phyloP scores from a whole-genome alignment of 1,139 yeast genomes.

The Nakaseomyces nivariensis region DNA sequence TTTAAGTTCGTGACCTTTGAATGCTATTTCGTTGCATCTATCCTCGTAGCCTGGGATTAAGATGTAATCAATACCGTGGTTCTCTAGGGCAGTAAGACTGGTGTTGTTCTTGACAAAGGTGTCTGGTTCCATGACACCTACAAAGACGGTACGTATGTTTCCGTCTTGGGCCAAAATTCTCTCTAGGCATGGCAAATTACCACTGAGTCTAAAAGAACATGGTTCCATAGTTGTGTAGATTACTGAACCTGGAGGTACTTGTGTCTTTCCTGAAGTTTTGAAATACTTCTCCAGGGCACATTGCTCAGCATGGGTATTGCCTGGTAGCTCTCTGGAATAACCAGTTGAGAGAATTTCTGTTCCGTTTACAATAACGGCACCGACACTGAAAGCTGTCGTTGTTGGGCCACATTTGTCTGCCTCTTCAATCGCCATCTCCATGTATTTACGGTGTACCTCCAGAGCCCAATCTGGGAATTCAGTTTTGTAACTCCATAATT shows the following conservation, averaged over 20 bases:
- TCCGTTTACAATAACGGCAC: constrained; percentile 70
- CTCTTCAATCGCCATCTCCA: constrained; percentile 54
- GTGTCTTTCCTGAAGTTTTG: constrained; percentile 30
- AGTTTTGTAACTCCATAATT: constrained; percentile 66
- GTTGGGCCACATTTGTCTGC: constrained; percentile 81
- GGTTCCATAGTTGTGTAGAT: constrained; percentile 98
- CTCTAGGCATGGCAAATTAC: constrained; percentile 81
- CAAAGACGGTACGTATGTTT: constrained; percentile 63
- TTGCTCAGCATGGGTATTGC: constrained; percentile 97
- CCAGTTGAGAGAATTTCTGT: constrained; percentile 68
- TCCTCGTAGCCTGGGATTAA: constrained; percentile 79
- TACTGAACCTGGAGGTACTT: constrained; percentile 68
- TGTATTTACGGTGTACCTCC: constrained; percentile 43
- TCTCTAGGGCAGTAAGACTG: constrained; percentile 46
- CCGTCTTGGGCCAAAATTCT: constrained; percentile 49
- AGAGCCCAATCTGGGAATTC: constrained; percentile 87
- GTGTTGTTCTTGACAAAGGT: constrained; percentile 74
- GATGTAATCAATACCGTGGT: constrained; percentile 56
- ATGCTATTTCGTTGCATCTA: constrained; percentile 63
- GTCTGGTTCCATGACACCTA: constrained; percentile 87
- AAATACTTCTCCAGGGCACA: constrained; percentile 79
- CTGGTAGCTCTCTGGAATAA: constrained; percentile 80
- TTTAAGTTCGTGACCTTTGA: constrained; percentile 46
- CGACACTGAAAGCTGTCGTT: constrained; percentile 84
- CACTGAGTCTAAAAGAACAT: constrained; percentile 81